phyloP scores from a whole-genome alignment of 495 filamentous ascomycete species.

The Penicillium egyptiacum region DNA sequence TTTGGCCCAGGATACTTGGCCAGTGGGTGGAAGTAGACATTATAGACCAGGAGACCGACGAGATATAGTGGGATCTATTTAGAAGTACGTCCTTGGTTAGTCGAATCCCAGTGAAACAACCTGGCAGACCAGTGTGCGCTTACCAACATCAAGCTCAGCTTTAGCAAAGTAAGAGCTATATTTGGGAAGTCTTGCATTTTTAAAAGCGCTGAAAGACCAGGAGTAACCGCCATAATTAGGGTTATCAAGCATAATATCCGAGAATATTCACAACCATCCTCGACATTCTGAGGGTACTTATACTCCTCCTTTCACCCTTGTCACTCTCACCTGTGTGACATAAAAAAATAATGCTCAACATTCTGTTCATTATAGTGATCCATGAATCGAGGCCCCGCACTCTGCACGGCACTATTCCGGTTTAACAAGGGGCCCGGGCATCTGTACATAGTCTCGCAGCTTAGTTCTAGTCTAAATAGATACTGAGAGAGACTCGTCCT shows the following conservation, averaged over 20 bases:
- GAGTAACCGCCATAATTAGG: constrained; percentile 2
- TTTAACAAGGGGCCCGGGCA: neutral
- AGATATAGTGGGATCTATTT: constrained; percentile 5
- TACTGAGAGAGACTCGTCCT: neutral
- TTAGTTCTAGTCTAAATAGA: neutral
- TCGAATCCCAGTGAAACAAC: neutral
- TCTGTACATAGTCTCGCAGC: neutral
- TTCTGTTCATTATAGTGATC: neutral
- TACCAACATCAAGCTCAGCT: constrained; percentile 1
- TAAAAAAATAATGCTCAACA: constrained; percentile 1
- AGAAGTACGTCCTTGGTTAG: neutral
- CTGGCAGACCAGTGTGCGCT: neutral
- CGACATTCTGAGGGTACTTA: constrained; percentile 1
- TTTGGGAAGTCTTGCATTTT: neutral
- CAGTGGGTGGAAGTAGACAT: constrained; percentile 53
- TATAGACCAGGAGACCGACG: constrained; percentile 35
- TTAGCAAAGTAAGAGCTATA: neutral
- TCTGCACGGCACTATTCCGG: neutral
- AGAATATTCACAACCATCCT: neutral
- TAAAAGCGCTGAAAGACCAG: neutral
- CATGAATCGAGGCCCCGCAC: neutral
- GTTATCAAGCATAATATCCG: neutral
- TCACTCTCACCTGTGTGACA: neutral
- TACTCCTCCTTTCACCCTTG: neutral
- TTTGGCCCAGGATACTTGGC: constrained; percentile 50